Evolutionary conservation across 208 protist species (phyloP).

Genomic region (Leishmania major): DNA sequence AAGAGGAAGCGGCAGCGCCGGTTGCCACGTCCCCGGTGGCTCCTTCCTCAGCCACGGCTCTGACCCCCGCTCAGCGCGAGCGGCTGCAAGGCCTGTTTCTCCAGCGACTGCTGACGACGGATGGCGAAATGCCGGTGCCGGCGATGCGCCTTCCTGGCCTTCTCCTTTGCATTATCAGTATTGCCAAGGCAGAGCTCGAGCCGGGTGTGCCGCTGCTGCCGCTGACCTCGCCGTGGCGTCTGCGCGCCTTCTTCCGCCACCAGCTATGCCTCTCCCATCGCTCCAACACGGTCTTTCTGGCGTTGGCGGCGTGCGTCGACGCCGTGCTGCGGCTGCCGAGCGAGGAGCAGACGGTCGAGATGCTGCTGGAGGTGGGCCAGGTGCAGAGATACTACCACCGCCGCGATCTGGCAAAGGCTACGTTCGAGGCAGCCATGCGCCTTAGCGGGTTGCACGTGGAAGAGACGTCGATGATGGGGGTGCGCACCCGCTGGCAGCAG

Average conservation of each 20-base stretch:
- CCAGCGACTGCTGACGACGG: conserved; percentile 79
- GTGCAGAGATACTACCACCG: conserved; percentile 89
- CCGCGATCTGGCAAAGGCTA: conserved; percentile 71
- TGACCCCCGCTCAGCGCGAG: background rate
- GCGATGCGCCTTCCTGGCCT: conserved; percentile 67
- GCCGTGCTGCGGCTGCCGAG: conserved; percentile 58
- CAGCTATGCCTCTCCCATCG: conserved; percentile 78
- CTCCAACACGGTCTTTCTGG: conserved; percentile 74
- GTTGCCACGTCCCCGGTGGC: conserved; percentile 17
- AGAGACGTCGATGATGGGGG: conserved; percentile 83
- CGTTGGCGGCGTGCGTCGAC: conserved; percentile 68
- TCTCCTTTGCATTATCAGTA: conserved; percentile 59
- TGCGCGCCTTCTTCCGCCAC: conserved; percentile 78
- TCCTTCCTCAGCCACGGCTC: conserved; percentile 2
- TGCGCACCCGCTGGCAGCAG: conserved; percentile 92
- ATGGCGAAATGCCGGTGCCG: conserved; percentile 83
- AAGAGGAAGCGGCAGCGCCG: conserved; percentile 7
- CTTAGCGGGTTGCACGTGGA: conserved; percentile 72
- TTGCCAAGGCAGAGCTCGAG: conserved; percentile 41
- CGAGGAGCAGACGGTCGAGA: conserved; percentile 47
- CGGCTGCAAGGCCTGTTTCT: conserved; percentile 56
- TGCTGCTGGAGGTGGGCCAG: conserved; percentile 83
- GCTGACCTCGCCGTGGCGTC: conserved; percentile 61
- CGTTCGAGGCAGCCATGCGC: conserved; percentile 60
- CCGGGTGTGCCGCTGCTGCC: conserved; percentile 40